A percentile compares a stretch with the other conserved stretches of the same genome.
Evolutionary conservation across 352 stramenopile genomes (phyloP).

Genomic region (Pythium oligandrum): DNA sequence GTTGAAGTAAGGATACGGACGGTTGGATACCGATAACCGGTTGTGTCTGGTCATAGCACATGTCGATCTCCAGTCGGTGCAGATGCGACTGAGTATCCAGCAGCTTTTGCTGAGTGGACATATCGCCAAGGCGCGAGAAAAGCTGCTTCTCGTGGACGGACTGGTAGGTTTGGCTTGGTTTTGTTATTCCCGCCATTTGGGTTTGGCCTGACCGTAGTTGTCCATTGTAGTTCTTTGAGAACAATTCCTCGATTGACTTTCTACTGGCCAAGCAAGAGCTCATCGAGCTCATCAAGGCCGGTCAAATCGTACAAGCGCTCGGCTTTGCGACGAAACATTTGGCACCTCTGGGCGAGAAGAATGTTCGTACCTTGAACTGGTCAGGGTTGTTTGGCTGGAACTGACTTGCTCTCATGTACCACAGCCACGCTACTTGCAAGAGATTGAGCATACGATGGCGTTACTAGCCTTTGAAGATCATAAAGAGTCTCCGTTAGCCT

Average conservation of each 20-base stretch:
- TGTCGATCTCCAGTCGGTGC: conserved; percentile 68
- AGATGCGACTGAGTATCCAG: conserved; percentile 69
- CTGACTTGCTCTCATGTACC: background rate
- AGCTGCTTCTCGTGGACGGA: conserved; percentile 48
- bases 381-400: background rate
- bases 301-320: conserved; percentile 58
- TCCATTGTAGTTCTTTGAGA: conserved; percentile 45
- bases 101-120: conserved; percentile 58
- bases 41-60: conserved; percentile 27
- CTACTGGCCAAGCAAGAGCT: conserved; percentile 78
- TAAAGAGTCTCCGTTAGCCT: conserved; percentile 41
- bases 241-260: conserved; percentile 61
- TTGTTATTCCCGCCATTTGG: background rate
- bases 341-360: conserved; percentile 68
- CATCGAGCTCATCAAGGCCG: conserved; percentile 71
- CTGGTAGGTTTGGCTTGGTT: conserved; percentile 15
- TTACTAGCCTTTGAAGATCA: conserved; percentile 75
- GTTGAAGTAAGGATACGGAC: conserved; percentile 18
- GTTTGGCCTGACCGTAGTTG: background rate
- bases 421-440: conserved; percentile 61
- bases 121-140: conserved; percentile 50
- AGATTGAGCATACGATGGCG: conserved; percentile 77
- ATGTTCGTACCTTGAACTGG: conserved; percentile 29
- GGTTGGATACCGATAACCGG: too few relatives aligned
- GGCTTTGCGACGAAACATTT: conserved; percentile 69